Evolutionary conservation across 352 stramenopile species (phyloP).

Genomic region (Pythium aristosporum): DNA sequence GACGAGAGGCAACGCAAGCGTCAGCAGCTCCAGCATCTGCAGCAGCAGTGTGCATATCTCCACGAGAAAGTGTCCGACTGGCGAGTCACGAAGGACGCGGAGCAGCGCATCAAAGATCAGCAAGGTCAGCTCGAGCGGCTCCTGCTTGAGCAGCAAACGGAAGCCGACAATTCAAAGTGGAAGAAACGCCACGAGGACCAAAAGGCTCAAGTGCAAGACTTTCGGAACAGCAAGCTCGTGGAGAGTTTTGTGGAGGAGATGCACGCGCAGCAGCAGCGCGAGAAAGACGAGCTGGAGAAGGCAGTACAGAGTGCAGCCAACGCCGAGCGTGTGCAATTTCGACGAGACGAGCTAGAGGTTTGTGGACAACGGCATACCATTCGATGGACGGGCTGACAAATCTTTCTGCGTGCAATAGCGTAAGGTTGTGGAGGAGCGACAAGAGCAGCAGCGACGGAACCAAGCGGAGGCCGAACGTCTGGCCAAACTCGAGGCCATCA

Average conservation of each 20-base stretch:
- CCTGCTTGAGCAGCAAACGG: constrained; percentile 32
- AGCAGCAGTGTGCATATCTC: constrained; percentile 39
- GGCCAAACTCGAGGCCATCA: constrained; percentile 56
- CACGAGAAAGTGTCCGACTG: constrained; percentile 51
- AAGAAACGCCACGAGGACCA: constrained; percentile 49
- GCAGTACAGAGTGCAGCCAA: constrained; percentile 43
- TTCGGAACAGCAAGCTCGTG: constrained; percentile 40
- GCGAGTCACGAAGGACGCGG: constrained; percentile 49
- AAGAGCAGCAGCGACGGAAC: constrained; percentile 30
- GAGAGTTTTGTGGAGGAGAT: constrained; percentile 46
- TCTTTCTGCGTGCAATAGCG: constrained; percentile 26
- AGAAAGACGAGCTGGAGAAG: constrained; percentile 35
- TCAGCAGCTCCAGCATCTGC: constrained; percentile 37
- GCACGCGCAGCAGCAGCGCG: constrained; percentile 34
- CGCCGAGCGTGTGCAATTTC: constrained; percentile 65
- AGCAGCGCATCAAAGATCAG: constrained; percentile 55
- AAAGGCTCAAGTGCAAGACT: constrained; percentile 54
- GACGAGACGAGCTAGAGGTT: constrained; percentile 58
- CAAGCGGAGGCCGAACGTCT: constrained; percentile 36
- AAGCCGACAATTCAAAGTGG: constrained; percentile 42
- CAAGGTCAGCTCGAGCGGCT: constrained; percentile 55
- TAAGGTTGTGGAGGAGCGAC: constrained; percentile 49
- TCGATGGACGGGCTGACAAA: neutral
- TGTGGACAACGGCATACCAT: too few species aligned
- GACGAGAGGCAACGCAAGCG: constrained; percentile 30